Evolutionary conservation across 1,284 basidiomycete species (phyloP).

Genomic region (Melampsora allii-populina): DNA sequence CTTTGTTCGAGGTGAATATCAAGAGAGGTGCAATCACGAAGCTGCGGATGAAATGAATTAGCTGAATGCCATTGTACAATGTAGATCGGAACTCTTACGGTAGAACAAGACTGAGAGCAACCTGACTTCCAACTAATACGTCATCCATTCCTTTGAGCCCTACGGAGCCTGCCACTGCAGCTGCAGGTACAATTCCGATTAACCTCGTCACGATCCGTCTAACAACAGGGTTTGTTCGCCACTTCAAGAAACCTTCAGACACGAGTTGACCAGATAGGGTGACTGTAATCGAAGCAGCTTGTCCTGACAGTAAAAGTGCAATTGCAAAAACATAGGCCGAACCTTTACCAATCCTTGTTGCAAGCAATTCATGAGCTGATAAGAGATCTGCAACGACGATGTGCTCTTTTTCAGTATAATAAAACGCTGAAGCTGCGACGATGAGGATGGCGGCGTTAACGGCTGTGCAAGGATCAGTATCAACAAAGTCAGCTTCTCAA

Average conservation of each 20-base stretch:
- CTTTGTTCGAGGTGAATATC: constrained; percentile 27
- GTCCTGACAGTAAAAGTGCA: constrained; percentile 77
- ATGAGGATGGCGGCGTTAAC: constrained; percentile 56
- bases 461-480: constrained; percentile 5
- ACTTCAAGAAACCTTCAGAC: constrained; percentile 87
- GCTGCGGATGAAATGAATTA: background rate
- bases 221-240: constrained; percentile 76
- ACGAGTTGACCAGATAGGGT: constrained; percentile 89
- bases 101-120: constrained; percentile 77
- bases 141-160: constrained; percentile 73
- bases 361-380: constrained; percentile 73
- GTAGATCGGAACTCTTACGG: constrained; percentile 58
- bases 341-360: constrained; percentile 63
- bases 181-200: constrained; percentile 80
- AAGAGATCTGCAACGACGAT: constrained; percentile 66
- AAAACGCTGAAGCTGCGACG: constrained; percentile 59
- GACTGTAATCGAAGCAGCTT: constrained; percentile 87
- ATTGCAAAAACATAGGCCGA: constrained; percentile 81
- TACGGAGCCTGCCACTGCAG: constrained; percentile 70
- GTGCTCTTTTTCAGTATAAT: constrained; percentile 57
- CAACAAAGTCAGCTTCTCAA: constrained; percentile 38
- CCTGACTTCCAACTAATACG: constrained; percentile 82
- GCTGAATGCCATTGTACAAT: background rate
- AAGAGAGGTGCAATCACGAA: constrained; percentile 38
- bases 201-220: constrained; percentile 78